Percentiles rank a stretch among this genome's conserved stretches.
These are phyloP conservation scores for Penicillium sp. DNA, from an alignment of 2,329 filamentous ascomycete species.

Conservation along the genomic window DNA sequence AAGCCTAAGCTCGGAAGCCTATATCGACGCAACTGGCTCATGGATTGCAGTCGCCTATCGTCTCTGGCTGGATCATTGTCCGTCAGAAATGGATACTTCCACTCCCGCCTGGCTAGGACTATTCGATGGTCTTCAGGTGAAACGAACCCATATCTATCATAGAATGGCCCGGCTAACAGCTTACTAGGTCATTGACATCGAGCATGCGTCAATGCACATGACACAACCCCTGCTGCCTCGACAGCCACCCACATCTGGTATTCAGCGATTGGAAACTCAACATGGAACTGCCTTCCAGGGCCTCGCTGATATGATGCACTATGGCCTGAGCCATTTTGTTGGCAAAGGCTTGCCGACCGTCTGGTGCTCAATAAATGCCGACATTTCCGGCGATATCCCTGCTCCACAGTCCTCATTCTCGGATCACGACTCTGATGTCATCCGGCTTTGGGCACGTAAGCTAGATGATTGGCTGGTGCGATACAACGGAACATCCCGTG, in stretches of 20 bases:
- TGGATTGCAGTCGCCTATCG: slow-evolving; percentile 39
- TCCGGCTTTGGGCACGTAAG: slow-evolving; percentile 34
- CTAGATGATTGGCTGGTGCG: slow-evolving; percentile 37
- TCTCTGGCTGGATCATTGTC: slow-evolving; percentile 34
- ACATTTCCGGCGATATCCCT: slow-evolving; percentile 15
- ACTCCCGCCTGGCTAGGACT: slow-evolving; percentile 30
- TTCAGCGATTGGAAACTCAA: slow-evolving; percentile 26
- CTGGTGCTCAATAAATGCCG: slow-evolving; percentile 34
- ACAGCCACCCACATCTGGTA: slow-evolving; percentile 27
- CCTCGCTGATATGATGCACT: slow-evolving; percentile 37
- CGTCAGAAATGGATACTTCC: slow-evolving; percentile 15
- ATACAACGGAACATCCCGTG: slow-evolving; percentile 36
- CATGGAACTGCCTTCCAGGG: slow-evolving; percentile 33
- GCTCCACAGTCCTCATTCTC: slow-evolving; percentile 29
- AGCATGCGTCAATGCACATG: slow-evolving; percentile 40
- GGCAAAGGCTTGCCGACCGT: slow-evolving; percentile 35
- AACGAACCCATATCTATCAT: not conserved
- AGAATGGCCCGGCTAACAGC: not conserved
- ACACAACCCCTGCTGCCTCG: slow-evolving; percentile 34
- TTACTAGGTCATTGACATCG: slow-evolving; percentile 34
- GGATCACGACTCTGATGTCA: slow-evolving; percentile 33
- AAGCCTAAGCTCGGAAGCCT: slow-evolving; percentile 36
- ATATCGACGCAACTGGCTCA: slow-evolving; percentile 32
- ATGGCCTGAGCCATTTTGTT: slow-evolving; percentile 36
- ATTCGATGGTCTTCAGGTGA: slow-evolving; percentile 35